phyloP scores from a whole-genome alignment of 2,329 filamentous ascomycete genomes.

The Botrytis tulipae region DNA sequence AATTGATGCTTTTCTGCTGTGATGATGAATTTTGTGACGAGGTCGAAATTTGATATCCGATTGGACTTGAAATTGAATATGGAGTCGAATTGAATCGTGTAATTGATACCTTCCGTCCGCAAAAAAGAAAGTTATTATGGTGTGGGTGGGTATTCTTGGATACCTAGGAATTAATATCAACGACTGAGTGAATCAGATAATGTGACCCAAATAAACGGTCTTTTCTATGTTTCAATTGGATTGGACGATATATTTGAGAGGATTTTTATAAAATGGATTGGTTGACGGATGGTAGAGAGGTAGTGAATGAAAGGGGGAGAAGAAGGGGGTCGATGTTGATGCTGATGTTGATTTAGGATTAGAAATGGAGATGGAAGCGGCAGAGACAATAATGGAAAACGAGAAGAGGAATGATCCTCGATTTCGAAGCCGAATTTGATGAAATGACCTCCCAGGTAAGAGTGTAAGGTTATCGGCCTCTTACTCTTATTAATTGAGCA shows the following conservation, averaged over 20 bases:
- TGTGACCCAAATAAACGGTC: background rate
- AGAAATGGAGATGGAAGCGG: background rate
- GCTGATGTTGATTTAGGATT: background rate
- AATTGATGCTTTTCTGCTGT: background rate
- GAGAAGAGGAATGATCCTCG: background rate
- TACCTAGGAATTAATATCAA: background rate
- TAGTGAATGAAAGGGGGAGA: background rate
- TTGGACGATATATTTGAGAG: background rate
- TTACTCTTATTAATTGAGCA: background rate
- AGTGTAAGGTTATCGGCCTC: background rate
- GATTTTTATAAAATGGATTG: background rate
- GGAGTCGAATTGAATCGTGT: background rate
- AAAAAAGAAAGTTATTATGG: background rate
- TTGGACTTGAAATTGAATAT: background rate
- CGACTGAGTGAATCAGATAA: background rate
- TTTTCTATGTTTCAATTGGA: background rate
- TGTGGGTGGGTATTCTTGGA: background rate
- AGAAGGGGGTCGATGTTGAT: background rate
- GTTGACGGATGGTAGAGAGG: background rate
- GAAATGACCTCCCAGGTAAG: background rate
- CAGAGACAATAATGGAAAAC: background rate
- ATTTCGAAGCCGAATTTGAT: background rate
- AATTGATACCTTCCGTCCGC: background rate
- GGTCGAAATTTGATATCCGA: background rate
- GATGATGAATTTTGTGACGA: background rate